A percentile compares a stretch with the other conserved stretches of the same genome.
These are phyloP conservation scores for Boletus rex-veris DNA, from an alignment of 768 basidiomycete species.

Conservation along the genomic window DNA sequence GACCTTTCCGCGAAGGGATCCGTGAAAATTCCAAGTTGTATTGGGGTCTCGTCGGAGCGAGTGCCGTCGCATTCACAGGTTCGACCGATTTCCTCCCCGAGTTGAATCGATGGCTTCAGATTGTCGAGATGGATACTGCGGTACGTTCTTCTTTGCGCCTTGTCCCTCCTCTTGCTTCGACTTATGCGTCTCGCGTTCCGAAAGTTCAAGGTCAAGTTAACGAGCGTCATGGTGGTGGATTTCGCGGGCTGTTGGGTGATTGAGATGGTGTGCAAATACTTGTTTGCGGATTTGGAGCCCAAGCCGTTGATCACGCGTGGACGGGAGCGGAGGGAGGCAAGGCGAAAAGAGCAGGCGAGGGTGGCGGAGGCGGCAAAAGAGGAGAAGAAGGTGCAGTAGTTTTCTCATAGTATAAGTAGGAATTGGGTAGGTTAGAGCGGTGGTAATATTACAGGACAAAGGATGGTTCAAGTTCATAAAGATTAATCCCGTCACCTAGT, in stretches of 20 bases:
- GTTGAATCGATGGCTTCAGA: conserved; percentile 93
- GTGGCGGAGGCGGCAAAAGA: conserved; percentile 13
- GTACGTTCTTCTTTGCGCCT: conserved; percentile 45
- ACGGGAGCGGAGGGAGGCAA: conserved; percentile 69
- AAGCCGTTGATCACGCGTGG: conserved; percentile 82
- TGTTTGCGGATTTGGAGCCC: conserved; percentile 88
- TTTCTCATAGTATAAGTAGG: neutral
- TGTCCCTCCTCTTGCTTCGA: neutral
- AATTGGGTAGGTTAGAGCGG: neutral
- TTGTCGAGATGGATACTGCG: conserved; percentile 78
- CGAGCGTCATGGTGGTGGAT: conserved; percentile 79
- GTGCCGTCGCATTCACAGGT: conserved; percentile 88
- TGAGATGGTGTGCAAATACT: conserved; percentile 75
- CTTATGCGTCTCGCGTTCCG: too few relatives aligned
- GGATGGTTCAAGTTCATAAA: too few relatives aligned
- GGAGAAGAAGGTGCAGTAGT: conserved; percentile 39
- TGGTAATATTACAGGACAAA: too few relatives aligned
- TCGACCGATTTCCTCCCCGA: conserved; percentile 95
- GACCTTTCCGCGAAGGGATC: conserved; percentile 98
- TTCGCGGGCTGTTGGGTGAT: conserved; percentile 85
- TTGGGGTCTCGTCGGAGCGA: conserved; percentile 88
- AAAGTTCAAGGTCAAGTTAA: conserved; percentile 83
- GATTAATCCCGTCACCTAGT: too few relatives aligned
- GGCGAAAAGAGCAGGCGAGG: conserved; percentile 44
- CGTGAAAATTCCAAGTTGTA: conserved; percentile 92